Evolutionary conservation across 2,329 filamentous ascomycete genomes (phyloP).

Genomic region (Dendrostoma leiphaemia): DNA sequence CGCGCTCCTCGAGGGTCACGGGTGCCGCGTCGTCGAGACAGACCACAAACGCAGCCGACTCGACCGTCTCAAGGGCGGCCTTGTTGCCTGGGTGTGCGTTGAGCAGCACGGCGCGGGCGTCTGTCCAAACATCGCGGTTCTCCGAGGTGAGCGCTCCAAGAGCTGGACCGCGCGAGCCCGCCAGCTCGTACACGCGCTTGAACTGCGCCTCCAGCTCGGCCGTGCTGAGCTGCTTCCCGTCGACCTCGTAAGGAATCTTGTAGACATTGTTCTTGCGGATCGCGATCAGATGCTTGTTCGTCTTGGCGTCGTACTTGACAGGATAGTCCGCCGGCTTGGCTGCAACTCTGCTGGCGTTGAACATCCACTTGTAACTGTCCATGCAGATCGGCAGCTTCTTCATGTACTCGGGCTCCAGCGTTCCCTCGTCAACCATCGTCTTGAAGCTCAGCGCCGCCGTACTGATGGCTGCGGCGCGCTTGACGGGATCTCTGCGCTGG

Average conservation of each 20-base stretch:
- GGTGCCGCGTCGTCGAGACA: slow-evolving; percentile 91
- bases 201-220: slow-evolving; percentile 91
- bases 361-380: slow-evolving; percentile 99
- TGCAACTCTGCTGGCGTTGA: slow-evolving; percentile 87
- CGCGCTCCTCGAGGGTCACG: slow-evolving; percentile 91
- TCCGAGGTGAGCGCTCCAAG: slow-evolving; percentile 86
- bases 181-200: slow-evolving; percentile 75
- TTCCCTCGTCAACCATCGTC: slow-evolving; percentile 78
- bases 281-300: slow-evolving; percentile 84
- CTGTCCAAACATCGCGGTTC: slow-evolving; percentile 91
- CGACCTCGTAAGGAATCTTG: slow-evolving; percentile 80
- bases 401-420: slow-evolving; percentile 97
- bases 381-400: slow-evolving; percentile 96
- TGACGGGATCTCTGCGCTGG: slow-evolving; percentile 79
- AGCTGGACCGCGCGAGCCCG: slow-evolving; percentile 59
- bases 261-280: slow-evolving; percentile 97
- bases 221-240: slow-evolving; percentile 82
- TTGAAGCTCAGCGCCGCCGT: slow-evolving; percentile 90
- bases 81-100: slow-evolving; percentile 77
- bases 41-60: slow-evolving; percentile 85
- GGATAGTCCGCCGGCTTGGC: slow-evolving; percentile 79
- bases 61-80: slow-evolving; percentile 73
- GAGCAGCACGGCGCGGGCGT: slow-evolving; percentile 74
- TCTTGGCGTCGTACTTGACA: slow-evolving; percentile 70
- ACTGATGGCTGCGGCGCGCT: slow-evolving; percentile 88